phyloP scores from a whole-genome alignment of 805 yeast genomes.

The Candida jianshihensis region DNA sequence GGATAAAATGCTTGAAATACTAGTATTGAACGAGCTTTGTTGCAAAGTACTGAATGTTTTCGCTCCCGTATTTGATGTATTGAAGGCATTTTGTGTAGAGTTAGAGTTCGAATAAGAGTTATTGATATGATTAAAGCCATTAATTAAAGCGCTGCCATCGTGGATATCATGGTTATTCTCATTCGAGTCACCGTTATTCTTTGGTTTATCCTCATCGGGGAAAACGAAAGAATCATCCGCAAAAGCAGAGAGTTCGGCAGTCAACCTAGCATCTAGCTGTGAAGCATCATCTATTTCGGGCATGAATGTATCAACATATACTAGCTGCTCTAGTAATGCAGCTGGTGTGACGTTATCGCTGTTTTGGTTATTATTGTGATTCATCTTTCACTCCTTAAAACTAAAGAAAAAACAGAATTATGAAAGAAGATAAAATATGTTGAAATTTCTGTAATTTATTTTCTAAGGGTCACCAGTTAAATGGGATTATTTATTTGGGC shows the following conservation, averaged over 20 bases:
- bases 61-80: neutral
- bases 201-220: conserved; percentile 74
- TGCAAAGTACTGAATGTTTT: conserved; percentile 10
- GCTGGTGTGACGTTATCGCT: conserved; percentile 28
- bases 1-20: conserved; percentile 7
- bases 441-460: too few species aligned
- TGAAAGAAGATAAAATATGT: too few species aligned
- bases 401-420: neutral
- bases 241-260: conserved; percentile 71
- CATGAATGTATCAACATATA: conserved; percentile 72
- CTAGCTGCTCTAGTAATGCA: conserved; percentile 63
- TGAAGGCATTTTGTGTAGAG: neutral
- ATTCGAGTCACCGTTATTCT: conserved; percentile 9
- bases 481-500: too few species aligned
- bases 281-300: conserved; percentile 39
- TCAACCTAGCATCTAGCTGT: conserved; percentile 43
- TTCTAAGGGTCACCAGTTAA: too few species aligned
- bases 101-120: neutral
- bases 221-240: conserved; percentile 76
- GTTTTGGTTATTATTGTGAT: conserved; percentile 5
- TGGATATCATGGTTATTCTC: conserved; percentile 9
- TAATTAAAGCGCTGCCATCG: conserved; percentile 6
- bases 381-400: neutral
- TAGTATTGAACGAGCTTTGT: conserved; percentile 6
- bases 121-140: conserved; percentile 9